Percentiles rank a stretch among this genome's conserved stretches.
Evolutionary conservation across 495 filamentous ascomycete species (phyloP).

Genomic region (Talaromyces adpressus): DNA sequence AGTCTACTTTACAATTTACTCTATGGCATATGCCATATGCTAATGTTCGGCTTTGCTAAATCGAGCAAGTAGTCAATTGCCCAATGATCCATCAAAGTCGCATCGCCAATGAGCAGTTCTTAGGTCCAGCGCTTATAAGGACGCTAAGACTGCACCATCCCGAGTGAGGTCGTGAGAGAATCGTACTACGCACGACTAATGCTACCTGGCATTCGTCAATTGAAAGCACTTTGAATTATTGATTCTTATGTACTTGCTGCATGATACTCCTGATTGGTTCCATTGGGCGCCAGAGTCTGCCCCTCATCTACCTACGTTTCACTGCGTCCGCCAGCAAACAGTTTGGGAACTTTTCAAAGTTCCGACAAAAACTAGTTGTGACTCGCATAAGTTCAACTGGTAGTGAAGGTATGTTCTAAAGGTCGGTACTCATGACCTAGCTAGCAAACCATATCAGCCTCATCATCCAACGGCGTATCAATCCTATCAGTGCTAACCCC

Average conservation of each 20-base stretch:
- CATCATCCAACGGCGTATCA: neutral
- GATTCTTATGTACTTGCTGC: neutral
- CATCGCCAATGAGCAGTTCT: neutral
- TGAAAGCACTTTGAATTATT: neutral
- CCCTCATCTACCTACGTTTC: slow-evolving; percentile 2
- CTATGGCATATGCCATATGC: neutral
- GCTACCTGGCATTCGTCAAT: neutral
- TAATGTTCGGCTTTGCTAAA: neutral
- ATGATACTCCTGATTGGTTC: neutral
- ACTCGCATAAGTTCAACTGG: neutral
- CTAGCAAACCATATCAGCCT: neutral
- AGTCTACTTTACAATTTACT: neutral
- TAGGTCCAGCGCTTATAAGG: neutral
- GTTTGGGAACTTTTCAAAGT: neutral
- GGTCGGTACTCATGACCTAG: neutral
- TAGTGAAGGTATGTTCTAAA: neutral
- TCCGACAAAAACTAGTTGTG: neutral
- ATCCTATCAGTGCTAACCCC: neutral
- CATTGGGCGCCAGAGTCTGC: neutral
- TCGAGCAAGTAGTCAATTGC: neutral
- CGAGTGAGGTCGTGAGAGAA: neutral
- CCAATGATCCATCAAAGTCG: neutral
- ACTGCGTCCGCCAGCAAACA: neutral
- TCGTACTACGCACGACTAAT: neutral
- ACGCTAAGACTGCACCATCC: neutral